A percentile compares a stretch with the other conserved stretches of the same genome.
Evolutionary conservation across 148 eudicot genomes (phyloP).

Genomic region (Chenopodium berlandieri): DNA sequence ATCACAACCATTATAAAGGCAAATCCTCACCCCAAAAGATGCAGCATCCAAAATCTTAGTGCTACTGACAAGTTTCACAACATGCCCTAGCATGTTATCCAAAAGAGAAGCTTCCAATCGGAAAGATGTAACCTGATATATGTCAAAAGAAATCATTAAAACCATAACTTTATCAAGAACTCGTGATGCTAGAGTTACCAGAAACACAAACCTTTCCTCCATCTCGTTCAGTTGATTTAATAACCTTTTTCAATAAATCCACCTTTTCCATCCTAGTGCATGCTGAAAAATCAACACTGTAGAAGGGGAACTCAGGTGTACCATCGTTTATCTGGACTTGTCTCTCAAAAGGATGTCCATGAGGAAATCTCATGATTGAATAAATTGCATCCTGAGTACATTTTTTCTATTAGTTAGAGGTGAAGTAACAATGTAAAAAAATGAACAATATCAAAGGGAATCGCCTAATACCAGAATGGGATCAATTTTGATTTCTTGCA

Average conservation of each 20-base stretch:
- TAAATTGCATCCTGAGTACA: conserved; percentile 57
- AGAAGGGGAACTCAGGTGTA: conserved; percentile 35
- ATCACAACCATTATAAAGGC: neutral
- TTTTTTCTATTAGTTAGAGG: neutral
- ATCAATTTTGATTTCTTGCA: conserved; percentile 43
- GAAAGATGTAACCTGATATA: conserved; percentile 47
- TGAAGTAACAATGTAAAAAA: neutral
- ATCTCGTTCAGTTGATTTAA: conserved; percentile 31
- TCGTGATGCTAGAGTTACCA: neutral
- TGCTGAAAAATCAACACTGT: conserved; percentile 39
- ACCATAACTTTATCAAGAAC: neutral
- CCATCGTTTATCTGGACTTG: conserved; percentile 35
- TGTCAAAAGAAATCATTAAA: neutral
- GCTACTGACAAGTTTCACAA: conserved; percentile 51
- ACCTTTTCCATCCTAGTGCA: conserved; percentile 39
- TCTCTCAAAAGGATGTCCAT: conserved; percentile 42
- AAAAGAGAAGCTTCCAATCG: conserved; percentile 51
- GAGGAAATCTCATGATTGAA: conserved; percentile 81
- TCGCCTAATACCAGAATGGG: conserved; percentile 47
- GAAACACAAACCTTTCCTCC: conserved; percentile 45
- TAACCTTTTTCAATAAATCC: conserved; percentile 54
- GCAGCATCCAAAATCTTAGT: conserved; percentile 50
- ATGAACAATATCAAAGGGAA: neutral
- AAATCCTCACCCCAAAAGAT: conserved; percentile 52
- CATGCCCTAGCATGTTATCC: conserved; percentile 57